Conservation (phyloP, 441 rosid genomes). For the Adansonia gregorii region DNA sequence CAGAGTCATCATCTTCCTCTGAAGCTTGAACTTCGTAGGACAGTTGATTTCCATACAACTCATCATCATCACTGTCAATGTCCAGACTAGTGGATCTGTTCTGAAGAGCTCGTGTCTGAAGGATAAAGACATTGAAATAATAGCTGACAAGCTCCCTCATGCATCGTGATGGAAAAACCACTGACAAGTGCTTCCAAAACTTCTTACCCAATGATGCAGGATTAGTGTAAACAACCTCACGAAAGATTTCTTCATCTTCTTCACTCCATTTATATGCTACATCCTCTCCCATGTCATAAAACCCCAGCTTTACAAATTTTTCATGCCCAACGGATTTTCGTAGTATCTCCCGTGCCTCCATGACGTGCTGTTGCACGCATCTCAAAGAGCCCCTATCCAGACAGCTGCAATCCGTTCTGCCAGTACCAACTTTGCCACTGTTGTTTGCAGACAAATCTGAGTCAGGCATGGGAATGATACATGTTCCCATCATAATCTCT, state of each 20-base stretch:
- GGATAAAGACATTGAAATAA: conserved; percentile 65
- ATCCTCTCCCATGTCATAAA: conserved; percentile 63
- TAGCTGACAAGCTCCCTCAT: conserved; percentile 58
- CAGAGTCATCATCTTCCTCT: conserved; percentile 51
- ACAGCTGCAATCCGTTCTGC: conserved; percentile 50
- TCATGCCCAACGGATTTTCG: conserved; percentile 40
- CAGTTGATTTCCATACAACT: conserved; percentile 41
- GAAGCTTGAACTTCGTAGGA: conserved; percentile 29
- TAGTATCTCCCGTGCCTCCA: conserved; percentile 50
- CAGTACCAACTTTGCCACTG: conserved; percentile 32
- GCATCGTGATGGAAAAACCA: conserved; percentile 49
- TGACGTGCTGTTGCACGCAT: conserved; percentile 61
- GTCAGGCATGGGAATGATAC: conserved; percentile 53
- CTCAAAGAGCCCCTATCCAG: conserved; percentile 49
- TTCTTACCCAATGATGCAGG: conserved; percentile 51
- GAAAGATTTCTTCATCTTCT: conserved; percentile 59
- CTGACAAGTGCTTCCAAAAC: conserved; percentile 53
- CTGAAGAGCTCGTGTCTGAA: conserved; percentile 54
- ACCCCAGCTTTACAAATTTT: conserved; percentile 47
- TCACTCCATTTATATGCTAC: conserved; percentile 52
- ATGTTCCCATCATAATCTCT: conserved; percentile 40
- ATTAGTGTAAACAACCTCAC: conserved; percentile 47
- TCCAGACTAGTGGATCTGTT: conserved; percentile 48
- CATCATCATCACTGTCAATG: conserved; percentile 68
- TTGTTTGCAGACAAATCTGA: conserved; percentile 25